Conservation (phyloP, 306 rosid species). For the Gynostemma pentaphyllum region DNA sequence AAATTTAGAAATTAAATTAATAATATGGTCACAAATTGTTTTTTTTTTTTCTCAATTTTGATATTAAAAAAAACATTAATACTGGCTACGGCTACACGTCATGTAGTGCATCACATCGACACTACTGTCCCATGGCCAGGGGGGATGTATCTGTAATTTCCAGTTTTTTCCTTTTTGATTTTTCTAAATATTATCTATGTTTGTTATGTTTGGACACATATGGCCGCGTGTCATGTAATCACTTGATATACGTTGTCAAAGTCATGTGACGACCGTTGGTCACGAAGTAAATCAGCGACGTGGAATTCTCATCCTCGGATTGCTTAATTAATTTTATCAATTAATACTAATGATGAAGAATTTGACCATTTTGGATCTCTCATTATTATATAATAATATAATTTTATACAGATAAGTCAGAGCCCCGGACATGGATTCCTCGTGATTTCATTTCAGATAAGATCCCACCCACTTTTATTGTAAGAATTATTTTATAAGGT, state of each 20-base stretch:
- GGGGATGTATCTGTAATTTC: slow-evolving; percentile 9
- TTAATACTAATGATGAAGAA: no score
- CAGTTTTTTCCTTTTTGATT: neutral
- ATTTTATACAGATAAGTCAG: no score
- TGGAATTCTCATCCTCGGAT: no score
- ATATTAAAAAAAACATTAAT: neutral
- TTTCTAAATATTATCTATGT: neutral
- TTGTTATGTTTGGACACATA: neutral
- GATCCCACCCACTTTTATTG: no score
- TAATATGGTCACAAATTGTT: neutral
- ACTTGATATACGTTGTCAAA: neutral
- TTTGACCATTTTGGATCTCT: no score
- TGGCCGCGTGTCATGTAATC: neutral
- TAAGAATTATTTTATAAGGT: no score
- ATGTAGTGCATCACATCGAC: neutral
- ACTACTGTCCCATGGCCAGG: neutral
- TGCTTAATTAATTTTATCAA: no score
- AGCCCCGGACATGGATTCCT: no score
- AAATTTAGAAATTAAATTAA: neutral
- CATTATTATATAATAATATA: no score
- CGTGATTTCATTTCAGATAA: no score
- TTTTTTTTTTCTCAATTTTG: neutral
- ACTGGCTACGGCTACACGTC: neutral
- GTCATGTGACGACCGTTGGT: no score
- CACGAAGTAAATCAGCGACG: no score